phyloP scores from a whole-genome alignment of 352 stramenopile genomes.

The Phytopythium delawarense region DNA sequence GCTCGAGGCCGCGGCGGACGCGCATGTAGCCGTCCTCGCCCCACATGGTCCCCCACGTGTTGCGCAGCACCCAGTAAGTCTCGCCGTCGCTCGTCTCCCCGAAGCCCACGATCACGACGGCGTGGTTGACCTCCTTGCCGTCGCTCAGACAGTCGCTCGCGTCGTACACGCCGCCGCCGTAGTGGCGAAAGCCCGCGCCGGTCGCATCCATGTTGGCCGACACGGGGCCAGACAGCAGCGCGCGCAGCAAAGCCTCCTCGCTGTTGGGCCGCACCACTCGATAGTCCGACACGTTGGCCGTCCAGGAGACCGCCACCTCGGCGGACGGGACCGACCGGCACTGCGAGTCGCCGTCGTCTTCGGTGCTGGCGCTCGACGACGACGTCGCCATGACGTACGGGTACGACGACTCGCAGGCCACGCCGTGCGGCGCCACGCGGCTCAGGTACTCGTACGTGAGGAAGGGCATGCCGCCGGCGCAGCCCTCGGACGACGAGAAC shows the following conservation, averaged over 20 bases:
- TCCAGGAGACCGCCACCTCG: slow-evolving; percentile 51
- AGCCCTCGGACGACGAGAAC: slow-evolving; percentile 76
- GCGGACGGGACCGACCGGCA: slow-evolving; percentile 24
- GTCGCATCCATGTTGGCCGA: slow-evolving; percentile 75
- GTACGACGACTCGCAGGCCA: slow-evolving; percentile 62
- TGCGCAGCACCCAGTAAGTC: slow-evolving; percentile 88
- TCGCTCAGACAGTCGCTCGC: slow-evolving; percentile 67
- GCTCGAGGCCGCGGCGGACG: slow-evolving; percentile 34
- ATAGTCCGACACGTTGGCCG: slow-evolving; percentile 43
- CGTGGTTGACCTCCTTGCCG: slow-evolving; percentile 82
- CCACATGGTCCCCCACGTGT: slow-evolving; percentile 90
- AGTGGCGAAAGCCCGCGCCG: slow-evolving; percentile 79
- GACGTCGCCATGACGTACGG: slow-evolving; percentile 80
- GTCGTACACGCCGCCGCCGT: slow-evolving; percentile 84
- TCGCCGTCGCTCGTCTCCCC: slow-evolving; percentile 63
- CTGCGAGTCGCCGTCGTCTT: slow-evolving; percentile 30
- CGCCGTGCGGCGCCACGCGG: slow-evolving; percentile 47
- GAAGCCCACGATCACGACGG: slow-evolving; percentile 84
- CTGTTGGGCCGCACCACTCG: slow-evolving; percentile 41
- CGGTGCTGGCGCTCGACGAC: slow-evolving; percentile 2
- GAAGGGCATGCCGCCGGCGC: slow-evolving; percentile 87
- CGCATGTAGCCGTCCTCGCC: slow-evolving; percentile 81
- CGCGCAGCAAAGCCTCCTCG: slow-evolving; percentile 58
- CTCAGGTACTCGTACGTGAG: slow-evolving; percentile 87
- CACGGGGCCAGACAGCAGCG: slow-evolving; percentile 60